Percentiles rank a stretch among this genome's conserved stretches.
Evolutionary conservation across 345 rosid species (phyloP).

Genomic region (Nasturtium officinale): DNA sequence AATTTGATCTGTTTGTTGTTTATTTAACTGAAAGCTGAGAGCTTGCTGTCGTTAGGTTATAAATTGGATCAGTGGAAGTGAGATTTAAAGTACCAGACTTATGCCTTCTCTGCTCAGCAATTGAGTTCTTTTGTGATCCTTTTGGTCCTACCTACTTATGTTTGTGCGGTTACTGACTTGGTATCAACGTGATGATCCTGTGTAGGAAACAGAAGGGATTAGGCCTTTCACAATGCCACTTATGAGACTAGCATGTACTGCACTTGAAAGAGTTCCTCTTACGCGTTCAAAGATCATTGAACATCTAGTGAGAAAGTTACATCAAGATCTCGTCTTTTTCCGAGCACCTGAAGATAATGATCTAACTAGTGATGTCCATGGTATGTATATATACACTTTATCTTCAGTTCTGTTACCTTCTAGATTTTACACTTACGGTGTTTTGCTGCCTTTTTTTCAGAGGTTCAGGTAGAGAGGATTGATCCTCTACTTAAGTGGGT

Average conservation of each 20-base stretch:
- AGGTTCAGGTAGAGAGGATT: conserved; percentile 73
- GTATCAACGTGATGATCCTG: conserved; percentile 24
- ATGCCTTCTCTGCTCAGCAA: background rate
- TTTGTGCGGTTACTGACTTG: conserved; percentile 11
- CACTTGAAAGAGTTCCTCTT: conserved; percentile 91
- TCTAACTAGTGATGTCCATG: conserved; percentile 64
- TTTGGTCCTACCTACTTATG: background rate
- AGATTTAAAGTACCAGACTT: conserved; percentile 6
- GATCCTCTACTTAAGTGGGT: conserved; percentile 91
- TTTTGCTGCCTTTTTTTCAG: conserved; percentile 48
- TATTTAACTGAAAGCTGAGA: conserved; percentile 7
- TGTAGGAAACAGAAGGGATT: conserved; percentile 90
- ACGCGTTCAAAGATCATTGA: conserved; percentile 70
- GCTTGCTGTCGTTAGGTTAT: background rate
- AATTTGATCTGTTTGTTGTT: conserved; percentile 5
- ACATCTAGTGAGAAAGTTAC: conserved; percentile 62
- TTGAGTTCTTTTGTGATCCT: conserved; percentile 2
- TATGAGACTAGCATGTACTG: conserved; percentile 97
- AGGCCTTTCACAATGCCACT: conserved; percentile 98
- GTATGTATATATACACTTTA: conserved; percentile 46
- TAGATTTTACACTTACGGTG: conserved; percentile 1
- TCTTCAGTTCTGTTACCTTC: background rate
- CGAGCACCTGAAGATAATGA: conserved; percentile 75
- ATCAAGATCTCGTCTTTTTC: conserved; percentile 85
- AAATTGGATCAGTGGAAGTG: background rate